phyloP scores from a whole-genome alignment of 306 rosid species.

The Lathyrus sativus region DNA sequence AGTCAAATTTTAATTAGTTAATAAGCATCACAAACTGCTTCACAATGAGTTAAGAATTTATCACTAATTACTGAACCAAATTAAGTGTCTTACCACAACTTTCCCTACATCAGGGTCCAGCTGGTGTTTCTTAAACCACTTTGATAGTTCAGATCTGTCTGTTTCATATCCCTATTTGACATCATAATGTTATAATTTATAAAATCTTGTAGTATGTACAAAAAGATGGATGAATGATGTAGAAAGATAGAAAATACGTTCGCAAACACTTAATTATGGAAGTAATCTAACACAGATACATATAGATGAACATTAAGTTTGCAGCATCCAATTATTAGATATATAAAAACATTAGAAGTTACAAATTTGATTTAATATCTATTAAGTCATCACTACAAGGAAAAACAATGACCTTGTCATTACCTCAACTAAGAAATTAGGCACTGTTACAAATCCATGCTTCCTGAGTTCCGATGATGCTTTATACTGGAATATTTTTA shows the following conservation, averaged over 20 bases:
- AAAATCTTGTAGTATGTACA: constrained; percentile 17
- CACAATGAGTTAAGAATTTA: constrained; percentile 7
- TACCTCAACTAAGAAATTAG: constrained; percentile 84
- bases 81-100: constrained; percentile 81
- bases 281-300: constrained; percentile 13
- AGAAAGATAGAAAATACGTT: constrained; percentile 19
- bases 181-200: constrained; percentile 31
- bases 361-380: neutral
- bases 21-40: constrained; percentile 30
- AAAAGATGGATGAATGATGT: constrained; percentile 4
- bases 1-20: constrained; percentile 20
- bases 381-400: constrained; percentile 20
- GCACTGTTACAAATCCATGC: constrained; percentile 71
- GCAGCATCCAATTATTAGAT: constrained; percentile 13
- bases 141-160: constrained; percentile 59
- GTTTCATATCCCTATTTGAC: constrained; percentile 60
- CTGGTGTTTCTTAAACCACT: constrained; percentile 74
- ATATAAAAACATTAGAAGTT: constrained; percentile 14
- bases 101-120: constrained; percentile 68
- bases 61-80: constrained; percentile 34
- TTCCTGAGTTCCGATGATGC: constrained; percentile 79
- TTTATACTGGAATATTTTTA: constrained; percentile 64
- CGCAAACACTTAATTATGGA: constrained; percentile 1
- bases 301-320: constrained; percentile 25
- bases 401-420: constrained; percentile 21